Evolutionary conservation across 1,284 basidiomycete genomes (phyloP), one percentile per base, ranked within the genome.

Genomic region (Butyriboletus pseudospeciosus): DNA sequence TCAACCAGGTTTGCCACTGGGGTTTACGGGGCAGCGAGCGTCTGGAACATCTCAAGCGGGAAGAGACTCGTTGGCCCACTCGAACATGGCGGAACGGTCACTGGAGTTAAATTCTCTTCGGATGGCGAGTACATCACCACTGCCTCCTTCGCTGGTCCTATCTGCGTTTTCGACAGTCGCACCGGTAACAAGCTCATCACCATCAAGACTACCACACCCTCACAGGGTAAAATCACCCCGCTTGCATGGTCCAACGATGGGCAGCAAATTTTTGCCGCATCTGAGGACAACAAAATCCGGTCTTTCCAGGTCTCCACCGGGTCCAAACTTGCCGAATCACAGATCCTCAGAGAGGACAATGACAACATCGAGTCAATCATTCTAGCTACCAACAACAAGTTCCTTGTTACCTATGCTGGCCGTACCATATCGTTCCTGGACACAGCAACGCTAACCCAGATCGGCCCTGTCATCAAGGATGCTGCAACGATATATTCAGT

Each of bases 221-320:
- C 1, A 2, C 5, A 2, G 0, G 0, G 8, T 4, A 4, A 0
- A 10, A 17, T 4, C 36, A n/a, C 36, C 6, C 41, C 25, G 4
- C 25, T 26, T 26, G 25, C 41, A 12, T 42, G 25, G 25, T 26
- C 34, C 13, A 35, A 14, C 1, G 7, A 35, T 7, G 34, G 34
- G 5, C 14, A 13, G 6, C 34, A 14, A 7, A 35, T 35, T 16
- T 35, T 35, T 16, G 34, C 34, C 13, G 14, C 2, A 3, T 35
- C 14, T 7, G 0, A 14, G 13, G 34, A 36, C 30, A 16, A 23
- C 13, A 45, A 23, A 23, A 10, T 45, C 43, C n/a, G 12, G 34
- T 14, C 13, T 7, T 35, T 41, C 8, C 5, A 16, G 6, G 40
- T 41, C 14, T 25, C 26, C 13, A 14, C 42, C 2, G 28, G 28